phyloP scores from a whole-genome alignment of 1,284 basidiomycete genomes.

The Porogramme epimiltina region DNA sequence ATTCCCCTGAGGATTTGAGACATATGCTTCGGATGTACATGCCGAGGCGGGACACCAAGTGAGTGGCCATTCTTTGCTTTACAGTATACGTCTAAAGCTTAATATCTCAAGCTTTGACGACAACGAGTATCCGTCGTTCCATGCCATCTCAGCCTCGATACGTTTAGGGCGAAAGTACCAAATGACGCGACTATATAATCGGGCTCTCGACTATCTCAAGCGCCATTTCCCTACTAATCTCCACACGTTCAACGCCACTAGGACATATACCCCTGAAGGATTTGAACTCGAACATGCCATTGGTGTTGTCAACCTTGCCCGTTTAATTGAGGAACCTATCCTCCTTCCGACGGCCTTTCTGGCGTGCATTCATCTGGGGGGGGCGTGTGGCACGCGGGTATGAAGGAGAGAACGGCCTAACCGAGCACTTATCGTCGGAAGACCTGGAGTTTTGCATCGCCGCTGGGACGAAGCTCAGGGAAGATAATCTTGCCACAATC shows the following conservation, averaged over 20 bases:
- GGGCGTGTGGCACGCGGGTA: too few species aligned
- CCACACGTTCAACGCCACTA: background rate
- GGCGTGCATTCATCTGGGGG: background rate
- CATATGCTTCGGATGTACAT: background rate
- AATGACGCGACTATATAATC: background rate
- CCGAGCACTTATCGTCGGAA: too few species aligned
- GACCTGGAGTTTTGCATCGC: too few species aligned
- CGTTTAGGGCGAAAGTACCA: conserved; percentile 1
- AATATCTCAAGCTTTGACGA: too few species aligned
- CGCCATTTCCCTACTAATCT: background rate
- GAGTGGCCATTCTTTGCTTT: too few species aligned
- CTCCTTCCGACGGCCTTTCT: background rate
- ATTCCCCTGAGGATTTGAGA: background rate
- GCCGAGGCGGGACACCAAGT: background rate
- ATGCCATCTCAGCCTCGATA: background rate
- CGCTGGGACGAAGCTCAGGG: too few species aligned
- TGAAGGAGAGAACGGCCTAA: too few species aligned
- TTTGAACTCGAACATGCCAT: background rate
- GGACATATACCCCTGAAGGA: background rate
- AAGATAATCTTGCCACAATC: too few species aligned
- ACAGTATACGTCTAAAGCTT: too few species aligned
- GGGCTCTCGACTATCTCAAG: background rate
- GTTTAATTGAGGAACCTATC: background rate
- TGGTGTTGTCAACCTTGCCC: conserved; percentile 1
- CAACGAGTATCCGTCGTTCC: background rate